Evolutionary conservation across 306 rosid species (phyloP).

Genomic region (Lathyrus aphaca): DNA sequence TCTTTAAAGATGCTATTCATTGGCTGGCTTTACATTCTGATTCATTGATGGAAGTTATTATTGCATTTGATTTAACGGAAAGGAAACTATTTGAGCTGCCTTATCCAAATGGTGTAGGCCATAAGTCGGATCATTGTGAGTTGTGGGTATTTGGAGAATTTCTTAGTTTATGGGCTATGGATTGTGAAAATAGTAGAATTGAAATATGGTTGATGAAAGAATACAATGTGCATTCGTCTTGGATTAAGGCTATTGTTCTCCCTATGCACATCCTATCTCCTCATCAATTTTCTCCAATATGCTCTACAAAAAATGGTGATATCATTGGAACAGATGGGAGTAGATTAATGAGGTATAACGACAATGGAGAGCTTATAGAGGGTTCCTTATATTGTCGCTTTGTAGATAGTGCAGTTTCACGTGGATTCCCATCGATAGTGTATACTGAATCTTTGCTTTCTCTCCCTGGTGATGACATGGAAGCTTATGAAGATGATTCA

Average conservation of each 20-base stretch:
- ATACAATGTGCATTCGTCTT: slow-evolving; percentile 34
- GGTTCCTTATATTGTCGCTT: background rate
- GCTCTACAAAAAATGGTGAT: slow-evolving; percentile 32
- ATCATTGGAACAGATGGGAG: background rate
- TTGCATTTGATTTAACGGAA: no score
- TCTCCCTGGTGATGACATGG: slow-evolving; percentile 8
- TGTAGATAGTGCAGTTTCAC: background rate
- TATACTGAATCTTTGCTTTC: slow-evolving; percentile 35
- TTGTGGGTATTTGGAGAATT: slow-evolving; percentile 25
- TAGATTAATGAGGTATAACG: slow-evolving; percentile 17
- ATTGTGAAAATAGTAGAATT: background rate
- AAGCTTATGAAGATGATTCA: background rate
- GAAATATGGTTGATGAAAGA: slow-evolving; percentile 40
- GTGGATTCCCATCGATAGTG: background rate
- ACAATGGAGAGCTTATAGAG: slow-evolving; percentile 16
- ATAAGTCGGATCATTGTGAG: background rate
- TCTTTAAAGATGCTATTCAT: no score
- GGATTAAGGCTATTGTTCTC: slow-evolving; percentile 32
- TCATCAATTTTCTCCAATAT: background rate
- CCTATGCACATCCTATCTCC: background rate
- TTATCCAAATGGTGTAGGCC: no score
- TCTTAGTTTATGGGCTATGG: background rate
- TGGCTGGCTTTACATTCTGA: no score
- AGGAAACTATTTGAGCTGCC: no score
- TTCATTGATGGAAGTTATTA: no score